Evolutionary conservation across 768 basidiomycete species (phyloP).

Genomic region (Holtermanniella nyarrowii): DNA sequence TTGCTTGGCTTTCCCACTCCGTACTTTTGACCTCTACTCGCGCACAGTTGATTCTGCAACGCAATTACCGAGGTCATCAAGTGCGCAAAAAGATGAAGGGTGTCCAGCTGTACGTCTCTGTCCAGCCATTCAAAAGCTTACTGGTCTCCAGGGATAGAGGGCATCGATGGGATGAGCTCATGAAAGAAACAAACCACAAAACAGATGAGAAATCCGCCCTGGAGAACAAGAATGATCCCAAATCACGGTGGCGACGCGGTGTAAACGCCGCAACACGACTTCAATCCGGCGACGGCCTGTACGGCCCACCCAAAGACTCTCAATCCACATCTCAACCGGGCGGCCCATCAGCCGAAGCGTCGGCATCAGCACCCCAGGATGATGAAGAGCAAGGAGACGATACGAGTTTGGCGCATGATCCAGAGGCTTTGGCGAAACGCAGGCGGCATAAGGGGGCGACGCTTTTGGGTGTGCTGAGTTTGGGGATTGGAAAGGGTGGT

Average conservation of each 20-base stretch:
- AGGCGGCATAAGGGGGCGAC: slow-evolving; percentile 12
- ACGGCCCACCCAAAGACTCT: slow-evolving; percentile 1
- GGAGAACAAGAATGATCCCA: slow-evolving; percentile 30
- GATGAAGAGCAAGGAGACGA: neutral
- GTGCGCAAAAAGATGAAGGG: slow-evolving; percentile 11
- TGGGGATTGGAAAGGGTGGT: slow-evolving; percentile 10
- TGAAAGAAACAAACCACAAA: slow-evolving; percentile 15
- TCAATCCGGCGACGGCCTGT: slow-evolving; percentile 19
- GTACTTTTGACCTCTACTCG: no score
- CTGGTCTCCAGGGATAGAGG: slow-evolving; percentile 14
- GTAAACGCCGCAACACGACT: slow-evolving; percentile 18
- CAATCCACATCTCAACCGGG: neutral
- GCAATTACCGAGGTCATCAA: slow-evolving; percentile 13
- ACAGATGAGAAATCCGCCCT: slow-evolving; percentile 13
- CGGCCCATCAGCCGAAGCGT: neutral
- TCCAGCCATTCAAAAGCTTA: no score
- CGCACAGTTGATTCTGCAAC: slow-evolving; percentile 8
- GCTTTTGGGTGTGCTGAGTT: slow-evolving; percentile 21
- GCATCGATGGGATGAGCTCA: slow-evolving; percentile 27
- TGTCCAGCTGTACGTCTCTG: slow-evolving; percentile 11
- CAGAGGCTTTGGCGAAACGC: slow-evolving; percentile 3
- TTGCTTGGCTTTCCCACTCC: no score
- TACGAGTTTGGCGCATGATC: neutral
- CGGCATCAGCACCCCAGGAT: neutral
- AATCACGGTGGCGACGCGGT: slow-evolving; percentile 24